These are phyloP conservation scores for Didymella lethalis DNA, from an alignment of 2,329 filamentous ascomycete genomes.

Conservation along the genomic window DNA sequence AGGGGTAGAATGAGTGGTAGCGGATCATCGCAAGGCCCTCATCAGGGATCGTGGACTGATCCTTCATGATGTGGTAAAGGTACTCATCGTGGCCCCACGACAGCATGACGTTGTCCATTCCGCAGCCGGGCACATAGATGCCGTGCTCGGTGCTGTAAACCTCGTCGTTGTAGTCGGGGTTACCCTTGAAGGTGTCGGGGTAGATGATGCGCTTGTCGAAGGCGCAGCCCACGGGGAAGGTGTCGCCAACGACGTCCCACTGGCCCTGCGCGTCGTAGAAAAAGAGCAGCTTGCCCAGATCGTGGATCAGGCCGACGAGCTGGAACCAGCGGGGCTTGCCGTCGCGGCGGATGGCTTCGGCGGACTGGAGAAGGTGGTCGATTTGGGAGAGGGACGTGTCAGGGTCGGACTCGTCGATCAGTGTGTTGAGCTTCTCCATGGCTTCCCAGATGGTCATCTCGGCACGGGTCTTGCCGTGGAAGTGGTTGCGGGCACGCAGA, in stretches of 20 bases:
- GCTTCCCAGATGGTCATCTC: slow-evolving; percentile 90
- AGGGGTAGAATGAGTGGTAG: slow-evolving; percentile 93
- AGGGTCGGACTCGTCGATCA: slow-evolving; percentile 90
- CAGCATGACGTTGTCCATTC: slow-evolving; percentile 86
- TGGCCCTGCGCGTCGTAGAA: slow-evolving; percentile 85
- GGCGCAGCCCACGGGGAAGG: slow-evolving; percentile 78
- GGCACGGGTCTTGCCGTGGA: slow-evolving; percentile 71
- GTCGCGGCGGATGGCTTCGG: slow-evolving; percentile 87
- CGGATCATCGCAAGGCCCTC: slow-evolving; percentile 92
- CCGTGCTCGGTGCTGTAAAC: slow-evolving; percentile 79
- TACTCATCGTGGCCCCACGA: slow-evolving; percentile 92
- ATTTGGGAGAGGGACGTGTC: slow-evolving; percentile 89
- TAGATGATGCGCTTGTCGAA: slow-evolving; percentile 83
- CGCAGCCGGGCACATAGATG: slow-evolving; percentile 81
- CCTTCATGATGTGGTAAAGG: slow-evolving; percentile 85
- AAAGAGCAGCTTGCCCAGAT: slow-evolving; percentile 80
- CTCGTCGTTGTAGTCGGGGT: slow-evolving; percentile 75
- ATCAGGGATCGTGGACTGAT: slow-evolving; percentile 77
- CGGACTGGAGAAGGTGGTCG: slow-evolving; percentile 86
- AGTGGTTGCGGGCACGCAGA: slow-evolving; percentile 76
- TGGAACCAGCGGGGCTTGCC: slow-evolving; percentile 86
- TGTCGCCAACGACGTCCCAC: slow-evolving; percentile 93
- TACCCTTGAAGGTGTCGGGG: slow-evolving; percentile 76
- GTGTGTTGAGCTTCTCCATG: slow-evolving; percentile 89
- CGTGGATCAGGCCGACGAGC: slow-evolving; percentile 78